Conservation (phyloP, 2,329 filamentous ascomycete genomes). For the Ceratocystis variospora region DNA sequence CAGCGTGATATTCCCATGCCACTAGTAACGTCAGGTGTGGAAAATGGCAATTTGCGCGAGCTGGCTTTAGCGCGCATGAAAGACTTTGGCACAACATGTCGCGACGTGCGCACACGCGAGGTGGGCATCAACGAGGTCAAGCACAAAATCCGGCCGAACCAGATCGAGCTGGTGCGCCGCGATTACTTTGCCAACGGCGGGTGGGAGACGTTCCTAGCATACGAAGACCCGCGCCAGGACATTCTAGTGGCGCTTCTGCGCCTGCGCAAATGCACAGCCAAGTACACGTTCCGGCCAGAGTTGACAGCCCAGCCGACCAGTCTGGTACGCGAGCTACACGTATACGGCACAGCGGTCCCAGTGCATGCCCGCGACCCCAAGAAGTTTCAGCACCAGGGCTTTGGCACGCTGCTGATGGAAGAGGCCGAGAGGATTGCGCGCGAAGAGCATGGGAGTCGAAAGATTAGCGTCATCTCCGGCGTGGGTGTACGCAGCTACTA, state of each 20-base stretch:
- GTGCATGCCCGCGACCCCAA: slow-evolving; percentile 87
- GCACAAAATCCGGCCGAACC: slow-evolving; percentile 91
- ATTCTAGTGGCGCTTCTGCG: slow-evolving; percentile 86
- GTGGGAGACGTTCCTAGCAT: slow-evolving; percentile 97
- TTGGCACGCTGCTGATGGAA: slow-evolving; percentile 92
- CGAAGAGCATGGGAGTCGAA: slow-evolving; percentile 83
- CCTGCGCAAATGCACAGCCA: slow-evolving; percentile 76
- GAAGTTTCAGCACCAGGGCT: slow-evolving; percentile 98
- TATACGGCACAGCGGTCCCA: slow-evolving; percentile 94
- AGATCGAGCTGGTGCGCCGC: slow-evolving; percentile 84
- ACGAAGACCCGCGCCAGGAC: slow-evolving; percentile 96
- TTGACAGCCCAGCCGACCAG: slow-evolving; percentile 76
- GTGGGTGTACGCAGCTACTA: slow-evolving; percentile 95
- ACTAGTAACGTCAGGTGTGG: slow-evolving; percentile 92
- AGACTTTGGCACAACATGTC: slow-evolving; percentile 92
- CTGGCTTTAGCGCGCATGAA: slow-evolving; percentile 95
- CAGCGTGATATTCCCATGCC: slow-evolving; percentile 99
- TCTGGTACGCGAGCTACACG: slow-evolving; percentile 85
- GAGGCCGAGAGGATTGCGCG: slow-evolving; percentile 91
- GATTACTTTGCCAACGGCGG: slow-evolving; percentile 93
- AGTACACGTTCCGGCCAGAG: slow-evolving; percentile 85
- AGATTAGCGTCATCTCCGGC: slow-evolving; percentile 96
- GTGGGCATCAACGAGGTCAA: slow-evolving; percentile 99
- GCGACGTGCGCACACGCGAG: slow-evolving; percentile 89
- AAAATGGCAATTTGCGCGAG: slow-evolving; percentile 93